phyloP scores from a whole-genome alignment of 495 filamentous ascomycete species.

The Evernia prunastri region DNA sequence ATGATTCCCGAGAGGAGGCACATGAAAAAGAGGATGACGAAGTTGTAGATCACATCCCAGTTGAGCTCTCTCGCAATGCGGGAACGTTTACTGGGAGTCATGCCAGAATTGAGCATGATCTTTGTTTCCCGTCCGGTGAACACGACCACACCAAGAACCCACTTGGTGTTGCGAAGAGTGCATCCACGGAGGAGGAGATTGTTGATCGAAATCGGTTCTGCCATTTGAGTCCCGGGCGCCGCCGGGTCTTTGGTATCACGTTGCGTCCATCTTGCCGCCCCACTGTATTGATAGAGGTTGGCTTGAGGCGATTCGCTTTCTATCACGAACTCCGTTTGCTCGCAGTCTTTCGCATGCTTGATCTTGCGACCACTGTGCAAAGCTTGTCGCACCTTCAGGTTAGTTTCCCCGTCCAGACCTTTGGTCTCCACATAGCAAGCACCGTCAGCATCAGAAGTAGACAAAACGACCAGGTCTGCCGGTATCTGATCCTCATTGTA shows the following conservation, averaged over 20 bases:
- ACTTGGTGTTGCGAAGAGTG: slow-evolving; percentile 91
- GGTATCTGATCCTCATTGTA: slow-evolving; percentile 96
- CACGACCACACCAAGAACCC: slow-evolving; percentile 89
- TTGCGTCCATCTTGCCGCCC: slow-evolving; percentile 80
- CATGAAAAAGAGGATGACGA: slow-evolving; percentile 82
- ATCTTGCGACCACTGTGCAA: slow-evolving; percentile 76
- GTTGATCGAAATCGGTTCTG: slow-evolving; percentile 89
- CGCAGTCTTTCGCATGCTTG: slow-evolving; percentile 88
- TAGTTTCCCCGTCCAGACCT: slow-evolving; percentile 96
- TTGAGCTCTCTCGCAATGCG: slow-evolving; percentile 88
- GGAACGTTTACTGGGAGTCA: slow-evolving; percentile 91
- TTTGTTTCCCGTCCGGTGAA: slow-evolving; percentile 98
- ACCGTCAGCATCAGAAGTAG: slow-evolving; percentile 90
- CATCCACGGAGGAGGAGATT: slow-evolving; percentile 91
- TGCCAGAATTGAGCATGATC: slow-evolving; percentile 98
- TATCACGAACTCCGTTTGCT: slow-evolving; percentile 75
- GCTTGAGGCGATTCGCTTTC: slow-evolving; percentile 89
- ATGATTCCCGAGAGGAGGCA: slow-evolving; percentile 81
- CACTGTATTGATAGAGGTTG: slow-evolving; percentile 91
- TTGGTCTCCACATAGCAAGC: slow-evolving; percentile 98
- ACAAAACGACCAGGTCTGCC: slow-evolving; percentile 90
- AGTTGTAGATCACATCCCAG: slow-evolving; percentile 97
- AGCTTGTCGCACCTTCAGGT: slow-evolving; percentile 90
- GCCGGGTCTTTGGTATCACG: slow-evolving; percentile 54
- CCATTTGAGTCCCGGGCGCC: slow-evolving; percentile 62